Evolutionary conservation across 345 rosid species (phyloP).

Genomic region (Citrus hindsii): DNA sequence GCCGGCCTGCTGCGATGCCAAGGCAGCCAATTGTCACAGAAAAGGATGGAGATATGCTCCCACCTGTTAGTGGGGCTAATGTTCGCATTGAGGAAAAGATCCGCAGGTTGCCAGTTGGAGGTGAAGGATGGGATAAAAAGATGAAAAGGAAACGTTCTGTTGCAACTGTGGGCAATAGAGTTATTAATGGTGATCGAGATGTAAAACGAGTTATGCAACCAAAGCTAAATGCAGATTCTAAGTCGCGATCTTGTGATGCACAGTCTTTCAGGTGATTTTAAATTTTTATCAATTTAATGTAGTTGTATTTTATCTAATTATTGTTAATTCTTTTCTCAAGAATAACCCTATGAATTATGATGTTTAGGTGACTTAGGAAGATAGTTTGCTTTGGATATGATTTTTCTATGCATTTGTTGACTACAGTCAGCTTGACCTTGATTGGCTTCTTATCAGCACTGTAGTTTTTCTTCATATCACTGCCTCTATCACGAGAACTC

Average conservation of each 20-base stretch:
- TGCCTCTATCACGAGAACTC: neutral
- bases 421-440: neutral
- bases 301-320: neutral
- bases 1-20: slow-evolving; percentile 39
- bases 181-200: slow-evolving; percentile 56
- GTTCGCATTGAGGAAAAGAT: slow-evolving; percentile 71
- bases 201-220: slow-evolving; percentile 52
- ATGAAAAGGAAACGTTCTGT: slow-evolving; percentile 91
- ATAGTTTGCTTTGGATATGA: neutral
- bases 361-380: neutral
- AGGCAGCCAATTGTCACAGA: slow-evolving; percentile 56
- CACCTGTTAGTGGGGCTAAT: slow-evolving; percentile 47
- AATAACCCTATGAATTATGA: neutral
- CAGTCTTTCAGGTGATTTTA: slow-evolving; percentile 65
- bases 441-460: neutral
- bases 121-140: slow-evolving; percentile 94
- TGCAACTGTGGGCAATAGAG: slow-evolving; percentile 67
- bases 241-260: slow-evolving; percentile 66
- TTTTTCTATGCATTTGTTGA: neutral
- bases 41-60: slow-evolving; percentile 62
- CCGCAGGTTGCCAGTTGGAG: slow-evolving; percentile 71
- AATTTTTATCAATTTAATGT: neutral
- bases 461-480: neutral
- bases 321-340: neutral
- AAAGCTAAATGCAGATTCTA: slow-evolving; percentile 59